phyloP scores from a whole-genome alignment of 345 rosid species.

The Limnanthes douglasii region DNA sequence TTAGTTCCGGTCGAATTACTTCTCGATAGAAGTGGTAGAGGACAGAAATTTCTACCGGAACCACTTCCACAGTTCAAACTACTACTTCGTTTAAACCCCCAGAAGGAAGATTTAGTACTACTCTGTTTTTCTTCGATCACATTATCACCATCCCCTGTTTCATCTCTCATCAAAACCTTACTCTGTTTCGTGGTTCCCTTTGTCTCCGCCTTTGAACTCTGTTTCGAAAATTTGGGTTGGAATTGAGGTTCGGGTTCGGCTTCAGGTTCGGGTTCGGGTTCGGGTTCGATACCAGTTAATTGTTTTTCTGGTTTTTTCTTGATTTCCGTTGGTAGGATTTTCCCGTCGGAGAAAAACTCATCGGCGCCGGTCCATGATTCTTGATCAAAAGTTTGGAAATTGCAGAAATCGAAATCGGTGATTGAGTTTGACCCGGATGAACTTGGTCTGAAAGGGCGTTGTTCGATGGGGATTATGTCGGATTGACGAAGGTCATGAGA shows the following conservation, averaged over 20 bases:
- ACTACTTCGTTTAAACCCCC: constrained; percentile 66
- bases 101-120: constrained; percentile 38
- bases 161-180: constrained; percentile 12
- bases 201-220: constrained; percentile 1
- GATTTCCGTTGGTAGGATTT: constrained; percentile 34
- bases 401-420: constrained; percentile 38
- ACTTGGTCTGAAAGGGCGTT: constrained; percentile 25
- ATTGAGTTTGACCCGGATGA: constrained; percentile 23
- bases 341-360: constrained; percentile 39
- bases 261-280: constrained; percentile 1
- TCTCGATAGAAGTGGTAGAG: constrained; percentile 54
- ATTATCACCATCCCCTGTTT: constrained; percentile 14
- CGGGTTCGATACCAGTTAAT: constrained; percentile 1
- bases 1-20: constrained; percentile 66
- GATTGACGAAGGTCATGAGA: constrained; percentile 50
- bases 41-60: constrained; percentile 57
- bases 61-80: constrained; percentile 65
- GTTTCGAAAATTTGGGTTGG: constrained; percentile 3
- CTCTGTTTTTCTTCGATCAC: constrained; percentile 23
- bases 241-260: constrained; percentile 4
- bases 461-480: constrained; percentile 37
- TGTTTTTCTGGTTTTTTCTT: constrained; percentile 16
- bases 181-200: constrained; percentile 10
- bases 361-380: constrained; percentile 41
- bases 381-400: constrained; percentile 26